Percentiles rank a stretch among this genome's conserved stretches.
Conservation (phyloP, 1,139 yeast genomes). For the Debaryomyces subglobosus region DNA sequence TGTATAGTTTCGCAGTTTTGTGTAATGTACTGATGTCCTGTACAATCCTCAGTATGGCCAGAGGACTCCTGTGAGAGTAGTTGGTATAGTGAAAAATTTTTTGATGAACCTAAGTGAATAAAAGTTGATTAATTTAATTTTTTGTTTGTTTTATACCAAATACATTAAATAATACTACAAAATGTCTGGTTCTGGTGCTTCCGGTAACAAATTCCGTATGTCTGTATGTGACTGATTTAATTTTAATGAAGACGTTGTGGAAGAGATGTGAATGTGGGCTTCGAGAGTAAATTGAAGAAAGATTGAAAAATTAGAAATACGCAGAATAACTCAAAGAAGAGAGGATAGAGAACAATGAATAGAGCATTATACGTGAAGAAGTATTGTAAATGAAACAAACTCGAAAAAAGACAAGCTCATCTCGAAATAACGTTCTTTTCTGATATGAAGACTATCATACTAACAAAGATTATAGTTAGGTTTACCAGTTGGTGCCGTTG, state of each 20-base stretch:
- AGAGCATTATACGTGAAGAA: background rate
- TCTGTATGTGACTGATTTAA: slow-evolving; percentile 66
- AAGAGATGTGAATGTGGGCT: background rate
- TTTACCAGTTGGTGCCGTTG: slow-evolving; percentile 99
- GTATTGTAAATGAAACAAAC: background rate
- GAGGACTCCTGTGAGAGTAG: background rate
- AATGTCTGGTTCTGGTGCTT: slow-evolving; percentile 93
- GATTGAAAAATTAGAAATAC: background rate
- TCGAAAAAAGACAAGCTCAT: background rate
- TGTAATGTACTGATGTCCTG: slow-evolving; percentile 5
- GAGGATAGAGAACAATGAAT: background rate
- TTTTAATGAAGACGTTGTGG: slow-evolving; percentile 3
- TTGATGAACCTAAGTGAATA: slow-evolving; percentile 7
- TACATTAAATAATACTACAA: slow-evolving; percentile 15
- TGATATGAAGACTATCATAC: slow-evolving; percentile 19
- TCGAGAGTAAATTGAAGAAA: background rate
- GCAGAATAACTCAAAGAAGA: background rate
- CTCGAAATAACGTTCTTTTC: slow-evolving; percentile 26
- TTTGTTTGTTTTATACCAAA: slow-evolving; percentile 9
- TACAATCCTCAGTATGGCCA: background rate
- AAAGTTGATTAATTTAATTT: slow-evolving; percentile 3
- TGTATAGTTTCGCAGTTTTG: background rate
- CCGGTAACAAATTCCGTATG: slow-evolving; percentile 99
- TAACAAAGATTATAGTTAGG: slow-evolving; percentile 59
- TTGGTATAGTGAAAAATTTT: slow-evolving; percentile 11